Base-by-base conservation (phyloP, 352 stramenopile genomes). In the Phytophthora litchii region DNA sequence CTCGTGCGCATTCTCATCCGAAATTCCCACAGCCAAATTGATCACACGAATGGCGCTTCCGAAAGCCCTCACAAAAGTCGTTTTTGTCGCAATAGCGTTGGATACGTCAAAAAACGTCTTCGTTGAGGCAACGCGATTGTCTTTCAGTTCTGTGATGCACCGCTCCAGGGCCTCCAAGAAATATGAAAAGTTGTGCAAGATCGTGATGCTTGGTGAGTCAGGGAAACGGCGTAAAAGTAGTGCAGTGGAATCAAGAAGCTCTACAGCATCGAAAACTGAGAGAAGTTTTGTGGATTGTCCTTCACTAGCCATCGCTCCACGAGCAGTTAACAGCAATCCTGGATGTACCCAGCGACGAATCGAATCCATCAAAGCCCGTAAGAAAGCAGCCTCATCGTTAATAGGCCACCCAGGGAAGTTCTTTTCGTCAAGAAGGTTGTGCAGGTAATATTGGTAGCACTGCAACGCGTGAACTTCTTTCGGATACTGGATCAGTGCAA, bases 391-490 rank as follows among this genome's bases (percentile, higher is more conserved):
- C 43, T 91, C 84, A 41, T 94, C 82, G 57, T 94, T 94, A 36
- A 95, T 94, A 41, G 84, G 81, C 86, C 86, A 95, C n/a, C 83
- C 83, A n/a, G 86, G 86, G 54, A 92, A 95, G 34, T 82, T 75
- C 47, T 91, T 83, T 45, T 94, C 86, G 45, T 95, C 84, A 19
- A 95, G 55, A 19, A 95, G 60, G 49, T 95, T 95, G 64, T 93
- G 81, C 17, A 95, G 53, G 19, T 95, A 95, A 59, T 95, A 95
- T 60, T 94, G 84, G 43, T 95, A 92, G 60, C 83, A 92, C 60
- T 95, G 86, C 9, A 95, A 68, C 19, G 81, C 83, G 43, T 95
- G 86, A 3, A 94, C 86, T 75, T 95, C 80, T 27, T 83, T 75
- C 31, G 86, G 86, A 45, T 95, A 95, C 54, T 91, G 64, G 19